A percentile compares a stretch with the other conserved stretches of the same genome.
phyloP scores from a whole-genome alignment of 192 early-diverging fungal species.

The Backusella psychrophila region DNA sequence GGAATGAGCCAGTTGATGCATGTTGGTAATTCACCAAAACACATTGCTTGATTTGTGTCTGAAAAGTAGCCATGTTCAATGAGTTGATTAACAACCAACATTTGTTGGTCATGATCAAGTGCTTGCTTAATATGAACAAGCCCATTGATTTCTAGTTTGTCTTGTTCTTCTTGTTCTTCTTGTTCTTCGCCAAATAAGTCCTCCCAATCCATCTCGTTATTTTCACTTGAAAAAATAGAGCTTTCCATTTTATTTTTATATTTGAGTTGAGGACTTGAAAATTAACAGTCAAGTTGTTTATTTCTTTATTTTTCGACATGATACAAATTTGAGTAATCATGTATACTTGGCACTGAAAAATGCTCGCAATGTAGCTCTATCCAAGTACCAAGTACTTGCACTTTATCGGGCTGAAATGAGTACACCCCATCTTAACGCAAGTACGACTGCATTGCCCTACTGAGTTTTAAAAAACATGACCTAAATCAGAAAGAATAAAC shows the following conservation, averaged over 20 bases:
- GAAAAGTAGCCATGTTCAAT: constrained; percentile 27
- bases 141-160: constrained; percentile 18
- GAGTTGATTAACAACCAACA: constrained; percentile 18
- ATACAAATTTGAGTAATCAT: too few species aligned
- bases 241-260: too few species aligned
- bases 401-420: too few species aligned
- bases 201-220: constrained; percentile 14
- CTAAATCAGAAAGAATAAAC: not conserved
- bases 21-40: constrained; percentile 40
- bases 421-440: too few species aligned
- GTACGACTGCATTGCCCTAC: not conserved
- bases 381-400: too few species aligned
- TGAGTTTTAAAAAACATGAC: not conserved
- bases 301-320: too few species aligned
- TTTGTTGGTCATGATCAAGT: constrained; percentile 35
- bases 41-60: constrained; percentile 46
- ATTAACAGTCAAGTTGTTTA: too few species aligned
- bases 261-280: too few species aligned
- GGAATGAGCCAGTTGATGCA: constrained; percentile 30
- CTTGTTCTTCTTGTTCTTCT: constrained; percentile 10
- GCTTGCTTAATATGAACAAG: constrained; percentile 20
- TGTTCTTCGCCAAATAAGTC: constrained; percentile 22
- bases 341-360: too few species aligned
- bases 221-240: not conserved
- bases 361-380: too few species aligned